Conservation (phyloP, 371 early-diverging fungal genomes). For the Mortierella sp. region DNA sequence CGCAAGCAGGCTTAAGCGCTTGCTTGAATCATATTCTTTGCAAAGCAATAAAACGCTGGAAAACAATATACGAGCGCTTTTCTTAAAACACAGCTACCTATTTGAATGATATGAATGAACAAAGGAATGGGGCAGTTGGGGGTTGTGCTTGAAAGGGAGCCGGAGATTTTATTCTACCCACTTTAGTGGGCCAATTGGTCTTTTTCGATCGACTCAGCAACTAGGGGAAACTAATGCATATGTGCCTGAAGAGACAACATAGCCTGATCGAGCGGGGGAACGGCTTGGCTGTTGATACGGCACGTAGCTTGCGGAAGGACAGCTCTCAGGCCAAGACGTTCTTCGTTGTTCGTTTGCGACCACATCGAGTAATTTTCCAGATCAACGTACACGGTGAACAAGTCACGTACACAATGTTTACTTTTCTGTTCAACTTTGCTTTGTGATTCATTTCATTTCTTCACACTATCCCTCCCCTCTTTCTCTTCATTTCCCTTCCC, state of each 20-base stretch:
- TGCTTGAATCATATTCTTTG: slow-evolving; percentile 32
- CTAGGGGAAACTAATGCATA: background rate
- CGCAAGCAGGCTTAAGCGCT: slow-evolving; percentile 61
- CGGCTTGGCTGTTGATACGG: background rate
- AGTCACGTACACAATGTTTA: slow-evolving; percentile 14
- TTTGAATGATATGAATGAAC: background rate
- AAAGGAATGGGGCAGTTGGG: background rate
- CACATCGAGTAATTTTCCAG: slow-evolving; percentile 11
- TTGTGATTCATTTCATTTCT: background rate
- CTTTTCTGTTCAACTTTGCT: background rate
- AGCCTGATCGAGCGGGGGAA: background rate
- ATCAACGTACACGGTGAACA: slow-evolving; percentile 3
- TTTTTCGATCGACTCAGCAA: background rate
- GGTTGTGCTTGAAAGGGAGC: background rate
- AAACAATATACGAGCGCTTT: slow-evolving; percentile 37
- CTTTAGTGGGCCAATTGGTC: background rate
- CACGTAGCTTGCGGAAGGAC: too few relatives aligned
- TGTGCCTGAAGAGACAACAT: background rate
- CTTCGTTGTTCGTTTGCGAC: slow-evolving; percentile 2
- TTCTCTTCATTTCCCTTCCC: background rate
- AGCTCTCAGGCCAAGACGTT: background rate
- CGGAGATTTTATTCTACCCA: background rate
- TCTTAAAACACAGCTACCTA: background rate
- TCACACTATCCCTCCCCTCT: background rate
- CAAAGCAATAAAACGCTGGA: slow-evolving; percentile 46